phyloP scores from a whole-genome alignment of 2,329 filamentous ascomycete species.

The Fusarium xyrophilum region DNA sequence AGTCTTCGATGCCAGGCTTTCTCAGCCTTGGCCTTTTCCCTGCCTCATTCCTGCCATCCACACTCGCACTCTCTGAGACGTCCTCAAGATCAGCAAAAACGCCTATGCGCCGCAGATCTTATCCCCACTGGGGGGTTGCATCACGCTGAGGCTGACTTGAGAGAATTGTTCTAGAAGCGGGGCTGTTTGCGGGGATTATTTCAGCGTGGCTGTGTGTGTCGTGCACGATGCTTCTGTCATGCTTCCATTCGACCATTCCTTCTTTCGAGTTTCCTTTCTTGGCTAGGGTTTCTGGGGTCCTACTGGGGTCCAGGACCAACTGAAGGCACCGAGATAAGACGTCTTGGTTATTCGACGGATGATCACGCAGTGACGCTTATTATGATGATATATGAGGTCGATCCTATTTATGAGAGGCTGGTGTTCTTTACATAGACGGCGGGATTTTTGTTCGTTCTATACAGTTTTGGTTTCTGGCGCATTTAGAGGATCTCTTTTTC shows the following conservation, averaged over 20 bases:
- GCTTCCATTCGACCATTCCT: constrained; percentile 33
- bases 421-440: constrained; percentile 26
- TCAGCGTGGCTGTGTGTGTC: constrained; percentile 30
- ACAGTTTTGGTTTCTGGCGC: background rate
- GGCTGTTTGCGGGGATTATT: constrained; percentile 29
- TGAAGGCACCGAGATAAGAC: constrained; percentile 35
- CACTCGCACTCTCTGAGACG: background rate
- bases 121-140: constrained; percentile 13
- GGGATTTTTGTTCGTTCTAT: constrained; percentile 16
- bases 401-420: constrained; percentile 18
- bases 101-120: constrained; percentile 34
- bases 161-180: constrained; percentile 47
- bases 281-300: constrained; percentile 1
- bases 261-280: constrained; percentile 34
- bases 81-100: constrained; percentile 22
- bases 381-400: constrained; percentile 32
- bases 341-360: constrained; percentile 20
- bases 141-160: constrained; percentile 39
- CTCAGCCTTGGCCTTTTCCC: constrained; percentile 12
- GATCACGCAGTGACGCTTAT: constrained; percentile 32
- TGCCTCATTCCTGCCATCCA: constrained; percentile 20
- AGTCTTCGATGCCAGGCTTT: constrained; percentile 9
- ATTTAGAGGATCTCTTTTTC: constrained; percentile 8
- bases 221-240: constrained; percentile 33
- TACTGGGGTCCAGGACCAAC: constrained; percentile 3